A percentile compares a stretch with the other conserved stretches of the same genome.
phyloP scores from a whole-genome alignment of 2,329 filamentous ascomycete species.

The Cadophora sp. region DNA sequence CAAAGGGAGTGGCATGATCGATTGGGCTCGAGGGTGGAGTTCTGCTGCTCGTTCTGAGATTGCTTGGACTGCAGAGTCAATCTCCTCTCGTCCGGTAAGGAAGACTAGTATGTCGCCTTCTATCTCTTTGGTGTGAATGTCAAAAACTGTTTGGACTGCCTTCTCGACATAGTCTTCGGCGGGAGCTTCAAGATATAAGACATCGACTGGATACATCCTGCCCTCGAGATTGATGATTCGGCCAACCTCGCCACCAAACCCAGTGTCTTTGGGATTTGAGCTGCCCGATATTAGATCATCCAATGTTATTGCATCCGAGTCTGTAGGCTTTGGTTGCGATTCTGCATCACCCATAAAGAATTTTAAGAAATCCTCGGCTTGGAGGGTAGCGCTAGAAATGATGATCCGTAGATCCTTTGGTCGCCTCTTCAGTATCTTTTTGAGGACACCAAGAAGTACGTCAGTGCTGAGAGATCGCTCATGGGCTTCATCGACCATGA shows the following conservation, averaged over 20 bases:
- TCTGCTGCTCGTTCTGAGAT: conserved; percentile 75
- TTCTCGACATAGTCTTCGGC: conserved; percentile 87
- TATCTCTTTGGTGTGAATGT: conserved; percentile 82
- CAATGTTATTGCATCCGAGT: conserved; percentile 48
- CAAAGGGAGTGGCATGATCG: conserved; percentile 76
- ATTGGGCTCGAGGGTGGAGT: conserved; percentile 63
- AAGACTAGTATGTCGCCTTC: conserved; percentile 92
- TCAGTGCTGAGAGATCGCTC: conserved; percentile 94
- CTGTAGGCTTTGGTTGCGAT: conserved; percentile 44
- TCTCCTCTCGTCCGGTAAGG: conserved; percentile 91
- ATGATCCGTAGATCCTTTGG: conserved; percentile 81
- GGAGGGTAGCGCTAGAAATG: conserved; percentile 90
- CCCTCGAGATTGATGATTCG: conserved; percentile 86
- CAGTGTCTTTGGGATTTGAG: conserved; percentile 34
- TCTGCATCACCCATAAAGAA: conserved; percentile 68
- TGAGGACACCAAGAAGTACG: conserved; percentile 85
- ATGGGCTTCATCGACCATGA: conserved; percentile 98
- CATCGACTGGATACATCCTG: conserved; percentile 86
- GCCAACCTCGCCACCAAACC: conserved; percentile 52
- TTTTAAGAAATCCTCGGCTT: conserved; percentile 82
- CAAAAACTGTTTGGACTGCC: conserved; percentile 81
- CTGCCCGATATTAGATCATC: conserved; percentile 42
- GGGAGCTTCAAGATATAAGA: conserved; percentile 79
- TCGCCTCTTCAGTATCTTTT: conserved; percentile 84
- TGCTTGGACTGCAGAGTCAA: conserved; percentile 80